Percentiles rank a stretch among this genome's conserved stretches.
Evolutionary conservation across 208 protist species (phyloP).

Genomic region (Crithidia fasciculata): DNA sequence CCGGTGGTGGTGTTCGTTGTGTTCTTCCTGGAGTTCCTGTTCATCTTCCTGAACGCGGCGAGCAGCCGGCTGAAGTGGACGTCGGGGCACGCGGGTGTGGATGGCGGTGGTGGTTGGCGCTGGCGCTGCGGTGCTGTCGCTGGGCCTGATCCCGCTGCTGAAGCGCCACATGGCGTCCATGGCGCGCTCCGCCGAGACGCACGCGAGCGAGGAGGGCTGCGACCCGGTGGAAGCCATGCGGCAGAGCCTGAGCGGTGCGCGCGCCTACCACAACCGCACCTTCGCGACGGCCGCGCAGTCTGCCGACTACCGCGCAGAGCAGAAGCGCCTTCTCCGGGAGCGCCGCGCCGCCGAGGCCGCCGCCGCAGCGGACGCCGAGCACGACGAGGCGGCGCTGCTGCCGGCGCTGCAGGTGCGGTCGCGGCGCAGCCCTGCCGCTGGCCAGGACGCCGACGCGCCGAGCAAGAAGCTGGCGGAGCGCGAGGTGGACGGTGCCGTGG

Average conservation of each 20-base stretch:
- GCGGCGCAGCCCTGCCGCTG: background rate
- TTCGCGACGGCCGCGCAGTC: conserved; percentile 10
- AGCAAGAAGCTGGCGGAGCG: conserved; percentile 14
- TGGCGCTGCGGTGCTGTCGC: conserved; percentile 39
- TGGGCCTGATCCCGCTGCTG: conserved; percentile 54
- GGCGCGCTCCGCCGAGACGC: conserved; percentile 21
- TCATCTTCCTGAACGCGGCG: conserved; percentile 72
- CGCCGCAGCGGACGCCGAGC: background rate
- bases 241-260: conserved; percentile 26
- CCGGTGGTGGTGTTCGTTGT: conserved; percentile 53
- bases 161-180: conserved; percentile 30
- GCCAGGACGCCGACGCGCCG: conserved; percentile 6
- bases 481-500: conserved; percentile 27
- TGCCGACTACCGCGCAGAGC: conserved; percentile 11
- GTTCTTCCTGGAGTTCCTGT: conserved; percentile 71
- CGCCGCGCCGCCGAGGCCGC: background rate
- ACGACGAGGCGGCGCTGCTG: conserved; percentile 1
- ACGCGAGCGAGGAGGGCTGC: conserved; percentile 33
- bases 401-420: background rate
- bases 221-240: conserved; percentile 44
- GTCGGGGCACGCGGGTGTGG: no score
- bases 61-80: no score
- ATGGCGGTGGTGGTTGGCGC: conserved; percentile 54
- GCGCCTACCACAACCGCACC: conserved; percentile 16
- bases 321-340: background rate